These are phyloP conservation scores for Acer negundo DNA, from an alignment of 345 rosid species.

Conservation along the genomic window DNA sequence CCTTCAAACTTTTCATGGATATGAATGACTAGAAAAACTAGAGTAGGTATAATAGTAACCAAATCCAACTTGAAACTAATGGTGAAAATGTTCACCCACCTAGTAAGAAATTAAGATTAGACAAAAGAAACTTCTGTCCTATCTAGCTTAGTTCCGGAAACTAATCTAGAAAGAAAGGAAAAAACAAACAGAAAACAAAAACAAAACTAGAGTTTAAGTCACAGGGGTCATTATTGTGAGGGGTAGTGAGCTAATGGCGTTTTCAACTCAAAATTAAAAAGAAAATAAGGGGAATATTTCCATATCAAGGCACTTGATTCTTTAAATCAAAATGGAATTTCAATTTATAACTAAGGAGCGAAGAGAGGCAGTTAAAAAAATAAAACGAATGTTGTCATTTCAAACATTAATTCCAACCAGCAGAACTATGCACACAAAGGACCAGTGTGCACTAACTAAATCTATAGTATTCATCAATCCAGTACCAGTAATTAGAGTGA, in stretches of 20 bases:
- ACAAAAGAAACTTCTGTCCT: not conserved
- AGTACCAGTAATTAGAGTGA: not conserved
- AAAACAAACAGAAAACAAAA: too few species aligned
- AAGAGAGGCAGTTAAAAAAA: not conserved
- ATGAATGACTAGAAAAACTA: not conserved
- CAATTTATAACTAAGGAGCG: not conserved
- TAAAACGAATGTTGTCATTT: not conserved
- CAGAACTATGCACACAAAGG: not conserved
- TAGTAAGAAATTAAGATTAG: not conserved
- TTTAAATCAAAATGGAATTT: not conserved
- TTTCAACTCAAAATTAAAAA: not conserved
- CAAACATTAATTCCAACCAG: constrained; percentile 4
- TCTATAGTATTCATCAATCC: not conserved
- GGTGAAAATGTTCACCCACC: not conserved
- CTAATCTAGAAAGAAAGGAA: not conserved
- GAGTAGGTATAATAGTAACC: not conserved
- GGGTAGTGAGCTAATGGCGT: not conserved
- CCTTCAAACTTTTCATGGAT: not conserved
- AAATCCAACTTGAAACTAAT: not conserved
- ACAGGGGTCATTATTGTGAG: not conserved
- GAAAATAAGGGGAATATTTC: not conserved
- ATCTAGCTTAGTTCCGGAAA: not conserved
- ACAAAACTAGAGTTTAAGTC: not conserved
- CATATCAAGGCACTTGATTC: not conserved
- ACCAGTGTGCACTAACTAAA: not conserved